Base-by-base conservation (phyloP, 2,329 filamentous ascomycete species). In the Ramularia endophylla region DNA sequence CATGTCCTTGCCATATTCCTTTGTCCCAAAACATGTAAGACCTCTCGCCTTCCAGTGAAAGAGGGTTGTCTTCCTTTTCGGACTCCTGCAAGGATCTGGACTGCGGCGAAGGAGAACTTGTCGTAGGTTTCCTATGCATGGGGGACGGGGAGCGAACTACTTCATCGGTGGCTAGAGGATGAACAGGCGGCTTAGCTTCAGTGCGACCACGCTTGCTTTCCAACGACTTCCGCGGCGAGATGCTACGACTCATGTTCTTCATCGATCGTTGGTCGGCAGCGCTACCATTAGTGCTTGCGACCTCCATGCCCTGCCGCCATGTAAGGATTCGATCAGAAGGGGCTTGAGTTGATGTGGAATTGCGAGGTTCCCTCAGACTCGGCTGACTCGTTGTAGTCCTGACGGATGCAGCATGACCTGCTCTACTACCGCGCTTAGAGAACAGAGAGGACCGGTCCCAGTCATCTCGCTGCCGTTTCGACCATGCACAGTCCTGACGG, bases 401-500 rank as follows among this genome's bases (percentile, higher is more conserved):
- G 5, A 67, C 56, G 15, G 63, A 74, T 56, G 60, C 69, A 41
- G 63, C 71, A 48, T 66, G 61, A 37, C 74, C 79, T 20, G 66
- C 66, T n/a, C 70, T 70, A 1, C 63, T 56, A 31, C 71, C 66
- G 53, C 79, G 81, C 50, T 79, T 80, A 8, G 85, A 88, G 54
- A 94, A 84, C 6, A 79, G 79, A 12, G 85, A 90, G 1, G 77
- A 75, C 0, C 82, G 80, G 52, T 95, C 87, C 83, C 83, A 90
- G 27, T 74, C 77, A 41, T 88, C 86, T 43, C 61, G 56, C 41
- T 78, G 75, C 4, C 90, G 81, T 64, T 94, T 95, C 36, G 73
- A 65, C 54, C 77, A 87, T 0, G 90, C 92, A 59, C 90, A 95
- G 60, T 98, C 92, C 63, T 97, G 90, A 15, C 92, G 79, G 60